A percentile compares a stretch with the other conserved stretches of the same genome.
Conservation (phyloP, 495 filamentous ascomycete genomes). For the Viridothelium virens region DNA sequence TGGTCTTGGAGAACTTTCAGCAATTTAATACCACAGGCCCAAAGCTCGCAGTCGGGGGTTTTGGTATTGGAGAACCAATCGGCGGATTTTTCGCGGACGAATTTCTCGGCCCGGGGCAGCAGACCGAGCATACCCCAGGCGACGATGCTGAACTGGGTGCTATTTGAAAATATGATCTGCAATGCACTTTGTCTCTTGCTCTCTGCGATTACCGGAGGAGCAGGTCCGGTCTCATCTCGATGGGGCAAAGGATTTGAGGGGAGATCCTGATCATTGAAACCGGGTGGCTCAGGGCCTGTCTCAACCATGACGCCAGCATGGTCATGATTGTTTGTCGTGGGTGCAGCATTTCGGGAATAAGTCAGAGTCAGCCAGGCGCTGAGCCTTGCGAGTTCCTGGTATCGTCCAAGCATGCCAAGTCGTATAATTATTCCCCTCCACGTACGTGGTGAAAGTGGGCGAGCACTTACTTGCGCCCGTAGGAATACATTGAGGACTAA, state of each 20-base stretch:
- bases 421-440: constrained; percentile 46
- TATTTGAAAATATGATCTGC: not conserved
- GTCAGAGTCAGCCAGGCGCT: constrained; percentile 22
- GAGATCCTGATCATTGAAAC: no score
- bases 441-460: constrained; percentile 28
- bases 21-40: constrained; percentile 46
- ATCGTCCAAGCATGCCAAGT: constrained; percentile 41
- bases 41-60: constrained; percentile 27
- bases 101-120: not conserved
- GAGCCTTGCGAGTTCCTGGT: constrained; percentile 38
- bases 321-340: no score
- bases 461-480: constrained; percentile 31
- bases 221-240: not conserved
- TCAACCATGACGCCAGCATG: not conserved
- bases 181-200: not conserved
- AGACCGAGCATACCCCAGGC: constrained; percentile 5
- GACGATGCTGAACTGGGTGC: constrained; percentile 3
- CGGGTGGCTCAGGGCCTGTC: not conserved
- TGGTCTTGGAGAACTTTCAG: constrained; percentile 42
- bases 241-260: not conserved
- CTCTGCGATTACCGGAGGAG: not conserved
- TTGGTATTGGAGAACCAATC: not conserved
- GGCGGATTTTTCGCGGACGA: not conserved
- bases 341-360: not conserved
- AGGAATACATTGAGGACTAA: constrained; percentile 34